A percentile compares a stretch with the other conserved stretches of the same genome.
phyloP scores from a whole-genome alignment of 2,329 filamentous ascomycete species.

The Orbilia javanica region DNA sequence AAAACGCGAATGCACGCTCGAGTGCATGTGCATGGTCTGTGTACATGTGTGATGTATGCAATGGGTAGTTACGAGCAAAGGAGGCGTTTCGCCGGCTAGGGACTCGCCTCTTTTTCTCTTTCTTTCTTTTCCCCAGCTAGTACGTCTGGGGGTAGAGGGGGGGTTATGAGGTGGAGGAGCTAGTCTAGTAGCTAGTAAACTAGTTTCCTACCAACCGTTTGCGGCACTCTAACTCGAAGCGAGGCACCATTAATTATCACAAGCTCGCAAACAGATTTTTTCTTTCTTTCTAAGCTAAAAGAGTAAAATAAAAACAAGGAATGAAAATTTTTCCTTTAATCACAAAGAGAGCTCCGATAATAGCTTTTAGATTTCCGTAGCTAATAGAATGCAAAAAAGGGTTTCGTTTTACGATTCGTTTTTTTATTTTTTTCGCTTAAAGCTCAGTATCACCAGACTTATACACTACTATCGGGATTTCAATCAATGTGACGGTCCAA shows the following conservation, averaged over 20 bases:
- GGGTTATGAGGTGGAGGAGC: neutral
- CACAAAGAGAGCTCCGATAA: slow-evolving; percentile 4
- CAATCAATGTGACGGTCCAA: neutral
- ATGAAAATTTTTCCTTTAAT: neutral
- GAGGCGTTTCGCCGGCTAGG: slow-evolving; percentile 11
- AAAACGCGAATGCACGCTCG: slow-evolving; percentile 3
- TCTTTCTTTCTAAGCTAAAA: too few species aligned
- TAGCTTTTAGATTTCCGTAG: too few species aligned
- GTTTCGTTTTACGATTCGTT: neutral
- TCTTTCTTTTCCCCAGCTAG: neutral
- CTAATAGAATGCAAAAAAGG: neutral
- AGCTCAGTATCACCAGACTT: slow-evolving; percentile 12
- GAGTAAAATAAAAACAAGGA: neutral
- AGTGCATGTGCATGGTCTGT: slow-evolving; percentile 5
- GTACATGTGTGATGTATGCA: slow-evolving; percentile 2
- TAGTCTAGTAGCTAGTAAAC: neutral
- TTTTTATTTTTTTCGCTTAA: too few species aligned
- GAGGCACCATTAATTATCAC: neutral
- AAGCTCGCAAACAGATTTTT: neutral
- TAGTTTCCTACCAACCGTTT: neutral
- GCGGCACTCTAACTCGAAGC: neutral
- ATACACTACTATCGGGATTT: neutral
- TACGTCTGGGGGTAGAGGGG: neutral
- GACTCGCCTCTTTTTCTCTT: neutral
- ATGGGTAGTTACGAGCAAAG: slow-evolving; percentile 15